A percentile compares a stretch with the other conserved stretches of the same genome.
These are phyloP conservation scores for Hura crepitans DNA, from an alignment of 441 rosid genomes.

Conservation along the genomic window DNA sequence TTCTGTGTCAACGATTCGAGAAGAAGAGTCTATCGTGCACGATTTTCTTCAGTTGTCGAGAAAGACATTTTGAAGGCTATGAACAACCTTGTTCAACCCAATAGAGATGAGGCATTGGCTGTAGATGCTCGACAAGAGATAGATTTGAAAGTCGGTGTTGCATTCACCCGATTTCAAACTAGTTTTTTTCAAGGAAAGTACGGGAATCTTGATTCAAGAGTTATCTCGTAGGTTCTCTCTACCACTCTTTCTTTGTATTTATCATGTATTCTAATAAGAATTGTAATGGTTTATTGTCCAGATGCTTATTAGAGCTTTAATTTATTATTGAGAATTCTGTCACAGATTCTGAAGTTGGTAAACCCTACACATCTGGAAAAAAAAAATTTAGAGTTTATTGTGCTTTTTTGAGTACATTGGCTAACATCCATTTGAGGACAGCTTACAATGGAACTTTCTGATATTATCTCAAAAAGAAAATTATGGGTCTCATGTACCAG, in stretches of 20 bases:
- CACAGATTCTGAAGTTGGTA: background rate
- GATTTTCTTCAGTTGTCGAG: constrained; percentile 90
- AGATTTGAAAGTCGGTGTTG: constrained; percentile 97
- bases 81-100: constrained; percentile 79
- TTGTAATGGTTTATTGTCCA: background rate
- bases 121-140: constrained; percentile 99
- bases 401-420: background rate
- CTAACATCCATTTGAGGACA: background rate
- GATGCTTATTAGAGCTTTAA: background rate
- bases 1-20: constrained; percentile 48
- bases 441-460: background rate
- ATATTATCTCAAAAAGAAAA: background rate
- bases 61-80: constrained; percentile 82
- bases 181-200: constrained; percentile 90
- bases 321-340: background rate
- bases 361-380: background rate
- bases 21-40: constrained; percentile 71
- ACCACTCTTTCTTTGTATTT: constrained; percentile 18
- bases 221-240: constrained; percentile 76
- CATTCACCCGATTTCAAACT: constrained; percentile 92
- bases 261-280: constrained; percentile 9
- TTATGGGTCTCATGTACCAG: background rate
- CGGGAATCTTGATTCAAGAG: constrained; percentile 88
- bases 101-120: constrained; percentile 79
- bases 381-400: background rate